phyloP scores from a whole-genome alignment of 2,329 filamentous ascomycete species.

The Pochonia chlamydosporia region DNA sequence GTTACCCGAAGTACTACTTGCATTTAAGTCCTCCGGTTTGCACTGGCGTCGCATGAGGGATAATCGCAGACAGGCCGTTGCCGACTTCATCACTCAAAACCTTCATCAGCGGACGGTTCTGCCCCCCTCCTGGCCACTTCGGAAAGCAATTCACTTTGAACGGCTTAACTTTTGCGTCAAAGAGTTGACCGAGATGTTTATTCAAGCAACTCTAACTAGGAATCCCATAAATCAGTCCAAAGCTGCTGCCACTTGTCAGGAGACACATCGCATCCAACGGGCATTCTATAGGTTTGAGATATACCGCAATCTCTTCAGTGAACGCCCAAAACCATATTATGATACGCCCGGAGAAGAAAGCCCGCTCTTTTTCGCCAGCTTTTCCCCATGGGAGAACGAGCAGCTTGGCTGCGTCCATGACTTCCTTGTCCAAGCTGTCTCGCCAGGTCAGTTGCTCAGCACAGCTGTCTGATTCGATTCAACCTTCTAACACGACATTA shows the following conservation, averaged over 20 bases:
- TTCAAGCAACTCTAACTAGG: not conserved
- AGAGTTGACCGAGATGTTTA: conserved; percentile 1
- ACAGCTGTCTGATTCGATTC: not conserved
- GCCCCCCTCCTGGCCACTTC: not conserved
- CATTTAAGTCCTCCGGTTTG: not conserved
- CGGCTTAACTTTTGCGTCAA: not conserved
- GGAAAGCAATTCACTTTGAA: not conserved
- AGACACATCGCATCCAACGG: conserved; percentile 3
- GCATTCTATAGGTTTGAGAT: conserved; percentile 8
- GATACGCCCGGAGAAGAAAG: not conserved
- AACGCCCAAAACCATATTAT: not conserved
- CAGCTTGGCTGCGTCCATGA: conserved; percentile 6
- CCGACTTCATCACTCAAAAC: not conserved
- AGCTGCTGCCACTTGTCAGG: not conserved
- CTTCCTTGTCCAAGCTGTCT: conserved; percentile 2
- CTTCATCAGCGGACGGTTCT: not conserved
- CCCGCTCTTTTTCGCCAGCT: not conserved
- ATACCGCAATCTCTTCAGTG: conserved; percentile 3
- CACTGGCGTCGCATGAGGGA: not conserved
- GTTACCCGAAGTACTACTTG: conserved; percentile 3
- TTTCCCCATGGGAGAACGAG: conserved; percentile 9
- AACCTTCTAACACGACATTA: not conserved
- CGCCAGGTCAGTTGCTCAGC: conserved; percentile 2
- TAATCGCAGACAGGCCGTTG: not conserved
- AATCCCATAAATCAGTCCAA: not conserved